Evolutionary conservation across 306 rosid species (phyloP).

Genomic region (Casuarina equisetifolia): DNA sequence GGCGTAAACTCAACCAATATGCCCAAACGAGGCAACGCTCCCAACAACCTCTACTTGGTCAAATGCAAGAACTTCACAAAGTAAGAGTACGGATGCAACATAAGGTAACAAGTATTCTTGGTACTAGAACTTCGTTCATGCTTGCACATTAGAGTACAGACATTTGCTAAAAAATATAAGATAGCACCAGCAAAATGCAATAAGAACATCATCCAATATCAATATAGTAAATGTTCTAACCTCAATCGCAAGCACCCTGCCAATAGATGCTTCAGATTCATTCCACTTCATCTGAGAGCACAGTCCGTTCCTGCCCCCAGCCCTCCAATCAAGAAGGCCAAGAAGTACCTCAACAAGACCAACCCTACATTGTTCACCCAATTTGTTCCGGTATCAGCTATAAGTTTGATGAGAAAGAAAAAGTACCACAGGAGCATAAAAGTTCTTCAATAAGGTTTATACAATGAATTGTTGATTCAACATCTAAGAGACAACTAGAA

Average conservation of each 20-base stretch:
- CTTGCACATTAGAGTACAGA: background rate
- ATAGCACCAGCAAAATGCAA: slow-evolving; percentile 21
- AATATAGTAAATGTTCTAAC: slow-evolving; percentile 40
- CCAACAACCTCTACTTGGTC: background rate
- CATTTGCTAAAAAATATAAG: background rate
- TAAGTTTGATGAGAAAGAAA: slow-evolving; percentile 4
- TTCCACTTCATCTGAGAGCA: slow-evolving; percentile 99
- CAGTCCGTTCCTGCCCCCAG: slow-evolving; percentile 94
- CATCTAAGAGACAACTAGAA: slow-evolving; percentile 1
- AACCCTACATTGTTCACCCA: slow-evolving; percentile 64
- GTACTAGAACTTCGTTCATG: background rate
- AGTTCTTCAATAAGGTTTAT: slow-evolving; percentile 4
- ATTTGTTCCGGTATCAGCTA: slow-evolving; percentile 17
- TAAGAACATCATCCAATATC: background rate
- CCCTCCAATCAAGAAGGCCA: slow-evolving; percentile 99
- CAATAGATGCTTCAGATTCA: slow-evolving; percentile 98
- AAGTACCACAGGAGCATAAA: background rate
- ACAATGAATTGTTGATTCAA: background rate
- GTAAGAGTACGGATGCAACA: background rate
- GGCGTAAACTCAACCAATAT: too few relatives aligned
- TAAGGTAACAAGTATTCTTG: background rate
- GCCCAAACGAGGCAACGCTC: too few relatives aligned
- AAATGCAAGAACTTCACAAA: background rate
- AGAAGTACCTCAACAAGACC: slow-evolving; percentile 98
- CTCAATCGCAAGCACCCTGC: slow-evolving; percentile 98